phyloP scores from a whole-genome alignment of 2,329 filamentous ascomycete species.

The Trichoderma simmonsii region DNA sequence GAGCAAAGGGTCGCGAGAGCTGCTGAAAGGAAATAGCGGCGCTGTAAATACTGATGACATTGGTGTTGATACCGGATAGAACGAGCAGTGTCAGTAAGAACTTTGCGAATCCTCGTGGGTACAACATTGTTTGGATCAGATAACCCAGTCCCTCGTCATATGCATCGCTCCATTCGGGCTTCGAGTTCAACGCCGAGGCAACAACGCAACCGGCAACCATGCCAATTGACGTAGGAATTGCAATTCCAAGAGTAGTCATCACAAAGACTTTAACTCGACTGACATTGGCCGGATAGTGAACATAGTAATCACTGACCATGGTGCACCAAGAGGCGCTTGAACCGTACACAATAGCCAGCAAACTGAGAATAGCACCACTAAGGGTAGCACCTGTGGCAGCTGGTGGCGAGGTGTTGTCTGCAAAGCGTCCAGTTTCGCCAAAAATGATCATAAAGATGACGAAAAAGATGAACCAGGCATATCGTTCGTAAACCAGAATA shows the following conservation, averaged over 20 bases:
- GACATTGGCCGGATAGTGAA: slow-evolving; percentile 45
- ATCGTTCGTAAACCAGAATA: slow-evolving; percentile 49
- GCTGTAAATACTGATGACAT: slow-evolving; percentile 39
- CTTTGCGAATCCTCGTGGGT: slow-evolving; percentile 46
- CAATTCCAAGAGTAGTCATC: slow-evolving; percentile 46
- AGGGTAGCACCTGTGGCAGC: slow-evolving; percentile 34
- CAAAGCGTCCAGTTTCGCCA: slow-evolving; percentile 42
- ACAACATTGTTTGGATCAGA: slow-evolving; percentile 43
- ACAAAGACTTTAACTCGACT: slow-evolving; percentile 46
- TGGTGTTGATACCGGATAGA: slow-evolving; percentile 37
- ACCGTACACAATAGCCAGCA: slow-evolving; percentile 47
- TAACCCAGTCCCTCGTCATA: slow-evolving; percentile 44
- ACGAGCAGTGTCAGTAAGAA: slow-evolving; percentile 38
- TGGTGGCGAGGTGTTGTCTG: slow-evolving; percentile 37
- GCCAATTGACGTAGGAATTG: slow-evolving; percentile 47
- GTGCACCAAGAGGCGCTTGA: slow-evolving; percentile 48
- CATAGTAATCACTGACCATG: slow-evolving; percentile 32
- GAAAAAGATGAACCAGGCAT: slow-evolving; percentile 47
- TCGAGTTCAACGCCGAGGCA: slow-evolving; percentile 40
- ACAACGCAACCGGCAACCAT: slow-evolving; percentile 46
- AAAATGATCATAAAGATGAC: slow-evolving; percentile 50
- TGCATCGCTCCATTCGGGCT: slow-evolving; percentile 36
- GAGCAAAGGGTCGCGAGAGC: slow-evolving; percentile 33
- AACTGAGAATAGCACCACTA: slow-evolving; percentile 39
- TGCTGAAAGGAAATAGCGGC: slow-evolving; percentile 41